phyloP scores from a whole-genome alignment of 192 early-diverging fungal genomes.

The Podila horticola region DNA sequence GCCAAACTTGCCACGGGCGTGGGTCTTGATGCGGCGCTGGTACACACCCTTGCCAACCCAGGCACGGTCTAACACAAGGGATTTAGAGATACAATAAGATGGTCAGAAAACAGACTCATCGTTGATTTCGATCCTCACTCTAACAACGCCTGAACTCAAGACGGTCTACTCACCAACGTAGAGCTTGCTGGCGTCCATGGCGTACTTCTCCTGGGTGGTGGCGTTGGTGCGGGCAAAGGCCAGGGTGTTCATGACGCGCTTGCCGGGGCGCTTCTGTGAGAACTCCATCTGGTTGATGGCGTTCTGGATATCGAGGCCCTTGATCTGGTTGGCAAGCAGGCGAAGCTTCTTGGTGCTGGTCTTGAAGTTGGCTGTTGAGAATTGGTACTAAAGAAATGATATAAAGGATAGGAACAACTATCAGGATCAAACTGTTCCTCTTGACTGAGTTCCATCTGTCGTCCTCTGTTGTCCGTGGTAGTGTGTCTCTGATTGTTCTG shows the following conservation, averaged over 20 bases:
- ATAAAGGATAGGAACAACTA: not conserved
- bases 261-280: constrained; percentile 73
- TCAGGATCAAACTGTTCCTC: not conserved
- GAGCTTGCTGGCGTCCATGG: constrained; percentile 71
- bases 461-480: too few species aligned
- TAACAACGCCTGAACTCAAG: not conserved
- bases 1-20: constrained; percentile 83
- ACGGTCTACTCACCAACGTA: constrained; percentile 58
- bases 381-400: constrained; percentile 59
- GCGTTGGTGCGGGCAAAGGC: constrained; percentile 78
- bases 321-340: constrained; percentile 77
- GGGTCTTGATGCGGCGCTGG: constrained; percentile 76
- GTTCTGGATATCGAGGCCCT: constrained; percentile 69
- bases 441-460: not conserved
- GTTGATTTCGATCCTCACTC: not conserved
- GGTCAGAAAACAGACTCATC: not conserved
- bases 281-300: constrained; percentile 85
- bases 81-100: not conserved
- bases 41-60: constrained; percentile 90
- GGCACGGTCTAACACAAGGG: constrained; percentile 63
- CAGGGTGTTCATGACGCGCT: constrained; percentile 71
- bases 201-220: constrained; percentile 59
- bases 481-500: too few species aligned
- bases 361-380: constrained; percentile 74
- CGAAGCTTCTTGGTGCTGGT: constrained; percentile 77